Percentiles rank a stretch among this genome's conserved stretches.
phyloP scores from a whole-genome alignment of 2,329 filamentous ascomycete genomes.

The Hyphodiscus sp. region DNA sequence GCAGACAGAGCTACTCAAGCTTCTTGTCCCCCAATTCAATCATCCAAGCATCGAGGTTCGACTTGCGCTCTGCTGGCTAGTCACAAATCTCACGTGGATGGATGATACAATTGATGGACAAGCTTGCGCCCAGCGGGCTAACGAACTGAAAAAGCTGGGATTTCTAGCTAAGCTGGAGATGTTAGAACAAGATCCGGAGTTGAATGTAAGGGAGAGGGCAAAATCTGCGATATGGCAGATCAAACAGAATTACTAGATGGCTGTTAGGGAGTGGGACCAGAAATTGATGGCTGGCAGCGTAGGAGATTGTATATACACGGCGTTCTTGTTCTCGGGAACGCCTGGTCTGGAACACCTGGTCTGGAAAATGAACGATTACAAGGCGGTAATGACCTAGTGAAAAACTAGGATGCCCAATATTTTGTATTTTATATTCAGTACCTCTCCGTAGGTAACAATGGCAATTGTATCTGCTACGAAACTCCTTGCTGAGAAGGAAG shows the following conservation, averaged over 20 bases:
- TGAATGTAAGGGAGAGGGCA: constrained; percentile 78
- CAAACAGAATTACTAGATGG: constrained; percentile 27
- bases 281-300: too few relatives aligned
- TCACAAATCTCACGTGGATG: constrained; percentile 79
- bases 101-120: constrained; percentile 65
- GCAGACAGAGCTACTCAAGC: constrained; percentile 68
- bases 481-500: too few relatives aligned
- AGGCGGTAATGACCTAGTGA: too few relatives aligned
- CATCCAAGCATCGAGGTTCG: constrained; percentile 70
- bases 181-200: constrained; percentile 62
- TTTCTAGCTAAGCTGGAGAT: constrained; percentile 60
- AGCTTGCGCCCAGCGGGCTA: constrained; percentile 59
- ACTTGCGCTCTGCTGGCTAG: constrained; percentile 71
- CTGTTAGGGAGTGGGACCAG: too few relatives aligned
- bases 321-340: too few relatives aligned
- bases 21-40: constrained; percentile 65
- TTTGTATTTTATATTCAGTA: too few relatives aligned
- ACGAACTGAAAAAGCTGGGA: constrained; percentile 64
- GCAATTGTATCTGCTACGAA: too few relatives aligned
- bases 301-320: too few relatives aligned
- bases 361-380: too few relatives aligned
- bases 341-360: too few relatives aligned
- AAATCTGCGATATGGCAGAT: constrained; percentile 74
- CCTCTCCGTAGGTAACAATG: too few relatives aligned
- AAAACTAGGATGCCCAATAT: too few relatives aligned